These are phyloP conservation scores for Keithomyces neogunnii DNA, from an alignment of 2,329 filamentous ascomycete species.

Conservation along the genomic window DNA sequence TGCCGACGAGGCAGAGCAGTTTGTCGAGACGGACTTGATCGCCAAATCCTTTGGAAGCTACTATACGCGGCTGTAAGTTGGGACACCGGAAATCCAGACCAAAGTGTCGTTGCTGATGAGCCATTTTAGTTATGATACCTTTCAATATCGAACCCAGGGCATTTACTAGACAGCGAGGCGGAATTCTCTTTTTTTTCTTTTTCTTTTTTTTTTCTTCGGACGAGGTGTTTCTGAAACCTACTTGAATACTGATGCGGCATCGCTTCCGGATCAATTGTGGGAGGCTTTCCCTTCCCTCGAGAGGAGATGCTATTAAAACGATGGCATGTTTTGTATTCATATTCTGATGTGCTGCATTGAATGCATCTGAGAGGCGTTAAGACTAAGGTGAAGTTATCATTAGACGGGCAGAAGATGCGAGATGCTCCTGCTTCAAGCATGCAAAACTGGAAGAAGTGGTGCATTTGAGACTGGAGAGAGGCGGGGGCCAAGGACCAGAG, in stretches of 20 bases:
- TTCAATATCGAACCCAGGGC: constrained; percentile 80
- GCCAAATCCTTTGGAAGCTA: constrained; percentile 79
- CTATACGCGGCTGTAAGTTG: constrained; percentile 70
- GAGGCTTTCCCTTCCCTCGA: background rate
- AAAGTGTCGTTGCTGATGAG: background rate
- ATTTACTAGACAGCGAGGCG: constrained; percentile 56
- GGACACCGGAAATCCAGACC: background rate
- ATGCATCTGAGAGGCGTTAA: constrained; percentile 6
- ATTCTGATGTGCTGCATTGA: constrained; percentile 2
- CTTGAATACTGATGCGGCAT: background rate
- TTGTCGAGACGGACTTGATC: constrained; percentile 72
- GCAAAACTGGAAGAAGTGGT: background rate
- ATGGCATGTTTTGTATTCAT: constrained; percentile 1
- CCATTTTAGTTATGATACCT: constrained; percentile 64
- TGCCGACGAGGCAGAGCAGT: constrained; percentile 71
- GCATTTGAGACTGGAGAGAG: background rate
- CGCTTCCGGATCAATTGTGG: background rate
- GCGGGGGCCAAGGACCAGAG: too few species aligned
- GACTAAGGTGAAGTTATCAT: background rate
- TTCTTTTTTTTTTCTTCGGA: background rate
- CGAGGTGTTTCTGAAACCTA: background rate
- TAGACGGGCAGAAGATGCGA: background rate
- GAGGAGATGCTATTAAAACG: background rate
- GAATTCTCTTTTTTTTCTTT: background rate
- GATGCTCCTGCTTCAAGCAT: too few species aligned